Evolutionary conservation across 2,329 filamentous ascomycete species (phyloP).

Genomic region (Zalaria obscura): DNA sequence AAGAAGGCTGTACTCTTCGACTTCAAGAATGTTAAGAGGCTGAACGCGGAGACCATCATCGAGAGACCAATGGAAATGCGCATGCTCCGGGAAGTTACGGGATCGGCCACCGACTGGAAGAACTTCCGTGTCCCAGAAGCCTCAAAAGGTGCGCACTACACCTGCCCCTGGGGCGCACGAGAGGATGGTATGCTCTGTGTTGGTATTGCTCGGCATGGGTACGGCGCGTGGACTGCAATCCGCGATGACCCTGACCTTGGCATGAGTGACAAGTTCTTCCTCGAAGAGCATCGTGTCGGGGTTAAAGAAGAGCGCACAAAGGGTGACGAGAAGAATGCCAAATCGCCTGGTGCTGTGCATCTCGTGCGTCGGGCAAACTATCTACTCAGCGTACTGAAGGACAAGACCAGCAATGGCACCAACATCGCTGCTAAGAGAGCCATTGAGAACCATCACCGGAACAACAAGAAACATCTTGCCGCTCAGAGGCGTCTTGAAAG

Average conservation of each 20-base stretch:
- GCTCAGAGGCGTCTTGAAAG: constrained; percentile 45
- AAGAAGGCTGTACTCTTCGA: constrained; percentile 95
- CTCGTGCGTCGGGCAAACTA: constrained; percentile 92
- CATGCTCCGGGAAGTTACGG: constrained; percentile 63
- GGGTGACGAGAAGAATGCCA: constrained; percentile 54
- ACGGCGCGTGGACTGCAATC: constrained; percentile 90
- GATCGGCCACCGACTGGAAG: constrained; percentile 49
- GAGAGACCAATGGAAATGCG: constrained; percentile 83
- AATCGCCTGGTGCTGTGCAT: constrained; percentile 93
- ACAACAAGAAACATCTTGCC: constrained; percentile 67
- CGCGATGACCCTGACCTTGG: constrained; percentile 80
- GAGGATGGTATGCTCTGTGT: constrained; percentile 97
- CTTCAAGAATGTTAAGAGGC: constrained; percentile 80
- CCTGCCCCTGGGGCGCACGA: constrained; percentile 77
- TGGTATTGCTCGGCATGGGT: constrained; percentile 84
- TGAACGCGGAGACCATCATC: constrained; percentile 90
- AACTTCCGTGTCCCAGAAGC: constrained; percentile 83
- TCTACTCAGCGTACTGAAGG: constrained; percentile 82
- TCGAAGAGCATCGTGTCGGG: constrained; percentile 96
- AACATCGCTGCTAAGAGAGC: constrained; percentile 63
- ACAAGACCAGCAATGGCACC: constrained; percentile 51
- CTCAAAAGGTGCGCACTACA: constrained; percentile 82
- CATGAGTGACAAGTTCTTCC: constrained; percentile 80
- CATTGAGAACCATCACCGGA: constrained; percentile 86
- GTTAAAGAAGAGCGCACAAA: constrained; percentile 88